A percentile compares a stretch with the other conserved stretches of the same genome.
Evolutionary conservation across 805 yeast species (phyloP).

Genomic region (Yarrowia divulgata): DNA sequence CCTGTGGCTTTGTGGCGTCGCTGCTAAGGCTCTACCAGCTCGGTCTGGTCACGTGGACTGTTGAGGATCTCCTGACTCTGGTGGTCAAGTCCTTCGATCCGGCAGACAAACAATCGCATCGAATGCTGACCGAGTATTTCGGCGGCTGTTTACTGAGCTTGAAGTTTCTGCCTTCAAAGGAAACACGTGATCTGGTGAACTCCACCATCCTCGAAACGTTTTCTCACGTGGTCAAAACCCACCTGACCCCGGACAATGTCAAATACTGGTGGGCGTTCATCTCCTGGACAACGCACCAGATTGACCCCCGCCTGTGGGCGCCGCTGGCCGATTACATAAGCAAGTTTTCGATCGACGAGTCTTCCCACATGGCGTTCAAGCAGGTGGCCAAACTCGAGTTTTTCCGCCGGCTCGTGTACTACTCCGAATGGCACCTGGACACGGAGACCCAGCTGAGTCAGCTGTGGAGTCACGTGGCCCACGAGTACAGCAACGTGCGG

Average conservation of each 20-base stretch:
- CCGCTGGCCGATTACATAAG: constrained; percentile 57
- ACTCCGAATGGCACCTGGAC: constrained; percentile 31
- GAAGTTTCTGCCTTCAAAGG: constrained; percentile 39
- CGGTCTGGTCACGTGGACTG: constrained; percentile 55
- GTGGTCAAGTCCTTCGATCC: constrained; percentile 61
- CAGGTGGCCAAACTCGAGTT: constrained; percentile 68
- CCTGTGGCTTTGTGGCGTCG: constrained; percentile 54
- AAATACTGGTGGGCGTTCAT: constrained; percentile 78
- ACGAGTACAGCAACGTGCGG: constrained; percentile 77
- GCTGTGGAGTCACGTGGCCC: constrained; percentile 59
- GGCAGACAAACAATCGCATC: constrained; percentile 78
- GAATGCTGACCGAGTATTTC: constrained; percentile 73
- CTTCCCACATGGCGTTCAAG: constrained; percentile 66
- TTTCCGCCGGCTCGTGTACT: constrained; percentile 58
- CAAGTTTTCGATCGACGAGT: constrained; percentile 57
- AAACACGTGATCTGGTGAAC: constrained; percentile 37
- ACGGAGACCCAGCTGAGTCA: constrained; percentile 40
- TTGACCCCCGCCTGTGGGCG: constrained; percentile 65
- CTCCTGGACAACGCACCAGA: constrained; percentile 74
- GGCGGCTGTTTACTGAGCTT: constrained; percentile 63
- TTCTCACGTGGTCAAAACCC: constrained; percentile 57
- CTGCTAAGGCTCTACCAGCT: constrained; percentile 59
- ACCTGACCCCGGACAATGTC: constrained; percentile 74
- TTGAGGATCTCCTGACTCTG: constrained; percentile 61
- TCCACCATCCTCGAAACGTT: constrained; percentile 53